Base-by-base conservation (phyloP, 108 stramenopile species). In the Skeletonema potamos region DNA sequence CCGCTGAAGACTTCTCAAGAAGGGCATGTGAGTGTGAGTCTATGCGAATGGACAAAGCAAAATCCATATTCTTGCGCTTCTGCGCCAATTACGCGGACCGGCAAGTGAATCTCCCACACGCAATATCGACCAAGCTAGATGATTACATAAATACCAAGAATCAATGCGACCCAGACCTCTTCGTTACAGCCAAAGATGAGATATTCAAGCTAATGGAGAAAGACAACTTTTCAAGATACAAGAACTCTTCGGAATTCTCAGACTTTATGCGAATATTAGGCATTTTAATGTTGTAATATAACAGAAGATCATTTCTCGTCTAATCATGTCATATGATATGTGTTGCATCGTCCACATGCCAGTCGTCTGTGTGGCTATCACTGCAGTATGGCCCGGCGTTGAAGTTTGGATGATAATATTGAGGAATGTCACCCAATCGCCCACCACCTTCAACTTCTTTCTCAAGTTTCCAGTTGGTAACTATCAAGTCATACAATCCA, bases 221-320 rank as follows among this genome's bases (percentile, higher is more conserved):
- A 18, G 83, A 84, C 48, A 84, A 84, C 26, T 84, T 73, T 36
- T 33, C 26, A 27, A 71, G 83, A 43, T 84, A 75, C 60, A 84
- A 84, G 69, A 75, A 71, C 12, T 70, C 79, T 22, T 4, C 68
- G 4, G 68, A 54, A 12, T 80, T 76, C 68, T 54, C 43, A 26
- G 68, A 66, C 13, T 79, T 79, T 58, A 37, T 79, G 64, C 18
- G 62, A 22, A 54, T 8, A 4, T 32, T 79, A 13, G 77, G 77
- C 17, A 74, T 77, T 18, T 54, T 66, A 12, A 37, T 37, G 36
- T 37, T 41, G 3, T 15, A 32, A 32, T 6, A 6, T 6, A 32
- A 32, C n/a, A n/a, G 6, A 6, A 1, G 30, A 32, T 32, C 0
- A 32, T 32, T 0, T 32, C 30, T 6, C 34, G 8, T 36, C 34